These are phyloP conservation scores for Magnusiomyces ingens DNA, from an alignment of 1,139 yeast species.

Conservation along the genomic window DNA sequence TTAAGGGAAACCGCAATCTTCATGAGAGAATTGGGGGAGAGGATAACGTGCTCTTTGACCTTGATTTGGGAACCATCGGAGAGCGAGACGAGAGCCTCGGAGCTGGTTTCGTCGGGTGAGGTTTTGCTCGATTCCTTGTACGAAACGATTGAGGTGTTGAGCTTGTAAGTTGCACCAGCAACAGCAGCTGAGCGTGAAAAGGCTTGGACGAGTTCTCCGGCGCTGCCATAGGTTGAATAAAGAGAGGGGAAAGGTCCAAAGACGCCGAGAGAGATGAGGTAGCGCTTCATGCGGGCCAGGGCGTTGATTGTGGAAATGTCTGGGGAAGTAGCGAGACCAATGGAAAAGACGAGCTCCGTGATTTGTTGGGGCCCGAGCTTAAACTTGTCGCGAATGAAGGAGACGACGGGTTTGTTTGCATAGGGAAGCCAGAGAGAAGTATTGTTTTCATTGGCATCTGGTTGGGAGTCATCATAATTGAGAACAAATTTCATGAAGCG, in stretches of 20 bases:
- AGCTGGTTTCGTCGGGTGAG: constrained; percentile 56
- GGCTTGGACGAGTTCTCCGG: constrained; percentile 94
- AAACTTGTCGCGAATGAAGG: constrained; percentile 57
- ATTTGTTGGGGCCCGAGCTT: constrained; percentile 68
- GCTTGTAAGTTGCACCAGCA: constrained; percentile 90
- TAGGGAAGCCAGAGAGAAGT: constrained; percentile 48
- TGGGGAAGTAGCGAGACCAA: constrained; percentile 66
- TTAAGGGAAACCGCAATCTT: constrained; percentile 46
- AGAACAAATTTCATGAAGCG: constrained; percentile 84
- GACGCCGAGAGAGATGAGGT: constrained; percentile 78
- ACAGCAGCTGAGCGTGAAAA: constrained; percentile 98
- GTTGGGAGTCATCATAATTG: constrained; percentile 44
- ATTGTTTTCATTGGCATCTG: constrained; percentile 32
- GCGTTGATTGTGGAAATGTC: constrained; percentile 66
- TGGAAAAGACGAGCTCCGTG: constrained; percentile 74
- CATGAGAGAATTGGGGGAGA: constrained; percentile 17
- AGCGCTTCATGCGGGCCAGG: constrained; percentile 71
- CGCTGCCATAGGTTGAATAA: constrained; percentile 90
- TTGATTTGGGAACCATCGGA: constrained; percentile 69
- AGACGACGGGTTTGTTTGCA: constrained; percentile 48
- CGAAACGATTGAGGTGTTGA: constrained; percentile 56
- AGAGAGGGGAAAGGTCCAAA: constrained; percentile 93
- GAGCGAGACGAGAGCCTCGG: constrained; percentile 51
- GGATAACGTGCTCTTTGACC: constrained; percentile 67
- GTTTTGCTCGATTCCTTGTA: constrained; percentile 27